Evolutionary conservation across 192 early-diverging fungal species (phyloP), one percentile per base, ranked within the genome.

Genomic region (Umbelopsis ramanniana): DNA sequence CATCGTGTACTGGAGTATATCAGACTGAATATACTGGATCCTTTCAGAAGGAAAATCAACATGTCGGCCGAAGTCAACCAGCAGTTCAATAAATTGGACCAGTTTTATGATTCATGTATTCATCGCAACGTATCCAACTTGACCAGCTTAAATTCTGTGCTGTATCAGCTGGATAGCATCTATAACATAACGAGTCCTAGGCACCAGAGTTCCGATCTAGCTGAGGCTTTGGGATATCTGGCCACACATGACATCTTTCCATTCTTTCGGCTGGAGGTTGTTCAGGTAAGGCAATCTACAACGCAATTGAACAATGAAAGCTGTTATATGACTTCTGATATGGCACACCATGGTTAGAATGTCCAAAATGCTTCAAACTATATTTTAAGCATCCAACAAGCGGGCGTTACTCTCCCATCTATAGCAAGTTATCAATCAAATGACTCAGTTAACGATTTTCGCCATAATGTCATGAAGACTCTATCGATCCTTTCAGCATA

Each of bases 181-280:
- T 19, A 35, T 19, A 35, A 9, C 26, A 63, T 29, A 37, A 14
- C 17, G 35, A n/a, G 14, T 19, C 14, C 24, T 60, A 19, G 0
- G 3, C 15, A 37, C 7, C 5, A 29, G 26, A 14, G 15, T 6
- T 15, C 57, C 35, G 15, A 37, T 14, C 57, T 35, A 12, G 11
- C 57, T 12, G 19, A 38, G 26, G 29, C 57, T 2, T n/a, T 63
- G 14, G 57, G 57, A 14, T 63, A 63, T 4, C 19, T 63, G 10
- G 57, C 57, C 12, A 29, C 57, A 2, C 33, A 63, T 63, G 57
- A 3, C 12, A 63, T 63, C 19, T 63, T 63, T 17, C 57, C 57
- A 14, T 35, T 63, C 17, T 38, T 63, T 37, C 26, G 17, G 33
- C 33, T 63, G 17, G 12, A 63, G 5, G 33, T 63, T n/a, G 4